phyloP scores from a whole-genome alignment of 2,329 filamentous ascomycete species.

The Stromatinia cepivora region DNA sequence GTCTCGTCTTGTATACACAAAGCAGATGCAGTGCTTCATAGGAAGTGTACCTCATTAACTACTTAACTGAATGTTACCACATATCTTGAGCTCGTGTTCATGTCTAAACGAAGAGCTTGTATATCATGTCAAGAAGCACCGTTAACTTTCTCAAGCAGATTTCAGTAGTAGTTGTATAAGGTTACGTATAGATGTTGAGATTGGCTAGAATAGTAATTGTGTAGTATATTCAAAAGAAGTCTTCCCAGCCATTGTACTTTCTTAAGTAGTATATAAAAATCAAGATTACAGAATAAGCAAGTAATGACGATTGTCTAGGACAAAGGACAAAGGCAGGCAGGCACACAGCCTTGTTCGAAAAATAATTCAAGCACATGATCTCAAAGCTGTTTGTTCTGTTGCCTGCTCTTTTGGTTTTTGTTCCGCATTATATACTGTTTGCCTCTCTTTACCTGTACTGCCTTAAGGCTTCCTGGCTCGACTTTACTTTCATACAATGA shows the following conservation, averaged over 20 bases:
- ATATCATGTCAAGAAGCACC: not conserved
- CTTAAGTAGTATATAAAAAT: not conserved
- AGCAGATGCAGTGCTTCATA: not conserved
- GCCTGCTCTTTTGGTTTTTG: not conserved
- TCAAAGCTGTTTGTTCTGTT: not conserved
- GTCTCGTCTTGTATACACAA: not conserved
- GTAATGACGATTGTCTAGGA: not conserved
- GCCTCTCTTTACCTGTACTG: not conserved
- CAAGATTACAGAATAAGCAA: not conserved
- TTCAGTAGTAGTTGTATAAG: not conserved
- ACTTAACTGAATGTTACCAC: not conserved
- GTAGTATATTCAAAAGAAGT: not conserved
- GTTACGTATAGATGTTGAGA: not conserved
- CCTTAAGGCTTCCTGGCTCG: not conserved
- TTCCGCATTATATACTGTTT: not conserved
- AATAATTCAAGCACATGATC: conserved; percentile 9
- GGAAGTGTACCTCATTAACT: not conserved
- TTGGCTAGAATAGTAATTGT: not conserved
- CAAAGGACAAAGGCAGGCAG: not conserved
- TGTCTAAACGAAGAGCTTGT: not conserved
- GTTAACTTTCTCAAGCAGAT: not conserved
- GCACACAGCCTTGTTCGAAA: not conserved
- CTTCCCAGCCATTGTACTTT: too few species aligned
- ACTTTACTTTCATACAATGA: not conserved
- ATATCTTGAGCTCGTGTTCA: not conserved